These are phyloP conservation scores for Cyberlindnera veronae DNA, from an alignment of 805 yeast genomes.

Conservation along the genomic window DNA sequence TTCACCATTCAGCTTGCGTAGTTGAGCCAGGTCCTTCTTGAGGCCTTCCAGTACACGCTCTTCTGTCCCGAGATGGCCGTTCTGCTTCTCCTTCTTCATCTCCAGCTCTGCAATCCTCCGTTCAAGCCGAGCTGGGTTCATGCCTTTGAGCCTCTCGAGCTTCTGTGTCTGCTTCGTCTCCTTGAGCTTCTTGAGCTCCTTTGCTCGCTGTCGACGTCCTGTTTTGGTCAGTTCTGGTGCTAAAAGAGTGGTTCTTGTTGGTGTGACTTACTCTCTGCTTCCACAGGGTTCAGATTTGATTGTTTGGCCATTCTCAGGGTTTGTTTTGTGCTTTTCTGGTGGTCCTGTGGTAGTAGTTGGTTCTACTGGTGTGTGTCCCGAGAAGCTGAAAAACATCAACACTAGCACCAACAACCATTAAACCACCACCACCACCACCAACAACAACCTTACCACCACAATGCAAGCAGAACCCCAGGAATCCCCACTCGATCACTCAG, in stretches of 20 bases:
- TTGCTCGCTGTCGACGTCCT: conserved; percentile 25
- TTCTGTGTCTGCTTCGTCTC: conserved; percentile 5
- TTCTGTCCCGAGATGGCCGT: conserved; percentile 35
- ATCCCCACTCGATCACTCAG: conserved; percentile 31
- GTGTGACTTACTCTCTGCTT: conserved; percentile 18
- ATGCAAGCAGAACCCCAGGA: conserved; percentile 12
- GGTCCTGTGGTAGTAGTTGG: neutral
- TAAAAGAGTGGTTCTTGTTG: too few relatives aligned
- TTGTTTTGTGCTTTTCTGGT: neutral
- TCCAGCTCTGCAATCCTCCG: conserved; percentile 25
- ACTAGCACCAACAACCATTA: neutral
- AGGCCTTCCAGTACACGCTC: conserved; percentile 33
- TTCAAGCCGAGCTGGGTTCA: conserved; percentile 24
- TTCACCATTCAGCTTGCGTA: conserved; percentile 26
- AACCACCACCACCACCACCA: neutral
- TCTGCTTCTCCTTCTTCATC: conserved; percentile 27
- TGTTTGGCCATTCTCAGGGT: conserved; percentile 11
- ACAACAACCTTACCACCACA: neutral
- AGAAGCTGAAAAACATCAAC: neutral
- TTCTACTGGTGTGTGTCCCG: neutral
- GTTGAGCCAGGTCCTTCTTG: conserved; percentile 39
- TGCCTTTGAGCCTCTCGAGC: conserved; percentile 2
- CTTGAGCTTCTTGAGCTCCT: conserved; percentile 8
- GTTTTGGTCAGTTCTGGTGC: conserved; percentile 1
- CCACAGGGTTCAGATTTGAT: conserved; percentile 6